Base-by-base conservation (phyloP, 2,329 filamentous ascomycete species). In the Sporothrix dimorphospora region DNA sequence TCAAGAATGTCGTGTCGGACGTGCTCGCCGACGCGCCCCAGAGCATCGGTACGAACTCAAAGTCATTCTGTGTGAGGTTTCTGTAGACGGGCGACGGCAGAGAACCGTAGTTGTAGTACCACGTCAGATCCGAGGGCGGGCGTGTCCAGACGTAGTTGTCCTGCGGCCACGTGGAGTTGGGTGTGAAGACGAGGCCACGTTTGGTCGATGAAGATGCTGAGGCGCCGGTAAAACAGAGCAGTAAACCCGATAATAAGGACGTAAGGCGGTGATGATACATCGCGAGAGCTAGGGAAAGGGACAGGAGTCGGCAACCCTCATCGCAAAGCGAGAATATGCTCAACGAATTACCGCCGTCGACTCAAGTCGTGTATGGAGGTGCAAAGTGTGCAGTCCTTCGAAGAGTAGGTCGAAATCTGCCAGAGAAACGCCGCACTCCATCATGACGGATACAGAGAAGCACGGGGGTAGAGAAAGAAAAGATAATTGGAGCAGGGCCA, bases 51-150 rank as follows among this genome's bases (percentile, higher is more conserved):
- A 95, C 89, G 80, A 93, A 96, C 79, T 92, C 86, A 76, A 95
- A 88, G 16, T 85, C 80, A 16, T 83, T 81, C 76, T 90, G 87
- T 0, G 85, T 76, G 40, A 84, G 77, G 67, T 83, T 80, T 53
- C 80, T 75, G 78, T 86, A 90, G 55, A 82, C 82, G 0, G 84
- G 74, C 0, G 89, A 88, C 1, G 92, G 91, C 3, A 80, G 78
- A 24, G 84, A 78, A 34, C 82, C 81, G 80, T 94, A 96, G 83
- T 94, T 95, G 86, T 95, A 96, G 84, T 96, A 96, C 93, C 93
- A 96, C 3, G 89, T 91, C 71, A 95, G 81, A 55, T 89, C 87
- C 21, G 86, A 88, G 49, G 83, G 84, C 6, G 82, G 69, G 57
- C 83, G 79, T 12, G 84, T 82, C 91, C 92, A 94, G 76, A 91